phyloP scores from a whole-genome alignment of 2,329 filamentous ascomycete genomes.

The Harringtonia lauricola region DNA sequence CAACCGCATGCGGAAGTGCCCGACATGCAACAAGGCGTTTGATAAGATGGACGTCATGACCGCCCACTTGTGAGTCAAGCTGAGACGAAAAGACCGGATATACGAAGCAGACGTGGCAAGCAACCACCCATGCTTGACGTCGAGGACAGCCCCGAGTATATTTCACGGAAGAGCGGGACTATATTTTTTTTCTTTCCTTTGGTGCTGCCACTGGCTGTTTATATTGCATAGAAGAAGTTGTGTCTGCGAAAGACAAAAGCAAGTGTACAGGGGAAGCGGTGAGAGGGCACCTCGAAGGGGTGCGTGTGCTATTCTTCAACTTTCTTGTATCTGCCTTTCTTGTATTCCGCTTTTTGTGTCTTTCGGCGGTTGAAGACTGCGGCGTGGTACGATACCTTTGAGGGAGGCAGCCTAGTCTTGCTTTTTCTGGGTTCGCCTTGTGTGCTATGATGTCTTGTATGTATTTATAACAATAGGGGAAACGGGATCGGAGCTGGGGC shows the following conservation, averaged over 20 bases:
- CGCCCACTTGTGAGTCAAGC: conserved; percentile 34
- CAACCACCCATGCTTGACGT: no score
- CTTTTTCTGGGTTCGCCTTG: no score
- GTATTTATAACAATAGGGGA: neutral
- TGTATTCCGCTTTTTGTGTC: neutral
- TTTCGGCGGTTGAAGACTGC: neutral
- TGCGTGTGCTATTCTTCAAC: neutral
- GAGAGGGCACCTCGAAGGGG: no score
- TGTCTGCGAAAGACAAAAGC: neutral
- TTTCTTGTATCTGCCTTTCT: neutral
- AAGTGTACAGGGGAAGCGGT: neutral
- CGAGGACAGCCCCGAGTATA: no score
- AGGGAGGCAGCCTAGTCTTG: neutral
- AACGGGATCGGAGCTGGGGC: neutral
- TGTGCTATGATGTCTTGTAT: neutral
- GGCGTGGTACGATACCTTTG: conserved; percentile 3
- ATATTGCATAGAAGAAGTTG: neutral
- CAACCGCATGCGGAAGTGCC: conserved; percentile 89
- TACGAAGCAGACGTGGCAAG: neutral
- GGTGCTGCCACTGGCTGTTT: neutral
- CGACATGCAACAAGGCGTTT: conserved; percentile 85
- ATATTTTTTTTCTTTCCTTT: neutral
- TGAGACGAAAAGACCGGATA: neutral
- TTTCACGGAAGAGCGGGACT: no score
- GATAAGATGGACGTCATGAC: conserved; percentile 84